Percentiles rank a stretch among this genome's conserved stretches.
Conservation (phyloP, 202 grass and related monocot genomes). For the Setaria viridis region DNA sequence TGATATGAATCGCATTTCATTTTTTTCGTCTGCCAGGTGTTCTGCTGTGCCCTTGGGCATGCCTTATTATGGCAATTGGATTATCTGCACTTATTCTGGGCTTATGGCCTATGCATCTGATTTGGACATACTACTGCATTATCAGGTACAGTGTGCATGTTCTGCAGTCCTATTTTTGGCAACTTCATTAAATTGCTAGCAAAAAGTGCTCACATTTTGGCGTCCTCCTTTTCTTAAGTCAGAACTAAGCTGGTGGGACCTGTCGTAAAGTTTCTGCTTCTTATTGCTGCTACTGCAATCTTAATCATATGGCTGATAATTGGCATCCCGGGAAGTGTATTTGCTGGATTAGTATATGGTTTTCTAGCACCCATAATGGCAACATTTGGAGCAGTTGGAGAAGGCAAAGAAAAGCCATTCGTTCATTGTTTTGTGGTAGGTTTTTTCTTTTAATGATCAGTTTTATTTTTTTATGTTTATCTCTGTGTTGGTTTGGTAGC, state of each 20-base stretch:
- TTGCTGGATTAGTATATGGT: constrained; percentile 77
- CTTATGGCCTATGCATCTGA: constrained; percentile 85
- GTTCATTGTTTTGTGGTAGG: constrained; percentile 87
- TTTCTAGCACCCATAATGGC: constrained; percentile 94
- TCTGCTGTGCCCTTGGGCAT: constrained; percentile 81
- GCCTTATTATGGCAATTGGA: constrained; percentile 88
- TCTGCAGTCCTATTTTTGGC: constrained; percentile 27
- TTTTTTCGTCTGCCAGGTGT: constrained; percentile 54
- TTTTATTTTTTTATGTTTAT: constrained; percentile 21
- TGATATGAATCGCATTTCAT: constrained; percentile 9
- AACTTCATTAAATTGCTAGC: constrained; percentile 12
- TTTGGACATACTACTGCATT: constrained; percentile 94
- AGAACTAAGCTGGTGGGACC: constrained; percentile 89
- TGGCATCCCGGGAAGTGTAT: constrained; percentile 71
- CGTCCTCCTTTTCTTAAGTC: constrained; percentile 53
- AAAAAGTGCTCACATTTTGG: constrained; percentile 45
- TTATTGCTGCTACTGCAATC: constrained; percentile 58
- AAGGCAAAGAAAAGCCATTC: constrained; percentile 88
- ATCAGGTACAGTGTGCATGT: constrained; percentile 68
- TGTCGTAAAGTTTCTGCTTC: constrained; percentile 83
- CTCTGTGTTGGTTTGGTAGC: constrained; percentile 28
- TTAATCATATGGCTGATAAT: constrained; percentile 73
- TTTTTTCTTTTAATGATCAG: constrained; percentile 5
- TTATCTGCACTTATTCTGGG: constrained; percentile 82
- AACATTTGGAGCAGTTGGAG: constrained; percentile 88